Evolutionary conservation across 2,329 filamentous ascomycete species (phyloP), one percentile per base, ranked within the genome.

Genomic region (Fusarium sp.): DNA sequence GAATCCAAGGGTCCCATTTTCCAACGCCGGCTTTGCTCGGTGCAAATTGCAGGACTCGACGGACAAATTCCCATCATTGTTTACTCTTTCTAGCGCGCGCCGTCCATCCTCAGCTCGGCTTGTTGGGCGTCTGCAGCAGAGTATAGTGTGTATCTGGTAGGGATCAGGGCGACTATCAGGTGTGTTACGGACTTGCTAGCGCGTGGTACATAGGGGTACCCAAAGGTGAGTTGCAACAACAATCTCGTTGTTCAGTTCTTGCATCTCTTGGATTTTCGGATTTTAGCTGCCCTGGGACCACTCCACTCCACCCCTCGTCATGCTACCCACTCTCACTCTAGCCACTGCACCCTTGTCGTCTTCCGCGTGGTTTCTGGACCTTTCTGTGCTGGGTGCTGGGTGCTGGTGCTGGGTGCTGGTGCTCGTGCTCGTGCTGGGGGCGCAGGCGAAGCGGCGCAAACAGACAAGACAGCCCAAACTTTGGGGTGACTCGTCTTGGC

Each of bases 401-500:
- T 23, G 18, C 18, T 23, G 18, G 23, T 23, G 23, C 23, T 23
- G 23, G 23, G 62, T n/a, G n/a, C n/a, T n/a, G n/a, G n/a, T n/a
- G n/a, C n/a, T n/a, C n/a, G 23, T 23, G 18, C 18, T 23, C 3
- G 23, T 23, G 23, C 23, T 23, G 23, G 23, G 62, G 62, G 59
- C 60, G 52, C 50, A 64, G 60, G 54, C 40, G 39, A 23, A 23
- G 51, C 36, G 51, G 56, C 59, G 39, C 55, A 37, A 16, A 31
- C 28, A 43, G 18, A 41, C 13, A 15, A 36, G 18, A 40, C 10
- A n/a, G 48, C 23, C 23, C 23, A 23, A 23, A 47, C 46, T 61
- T 48, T 53, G 23, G 23, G 18, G 28, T 66, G 23, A 39, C 28
- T 56, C 50, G 51, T 72, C 69, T 72, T 66, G 68, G 68, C 68